A percentile compares a stretch with the other conserved stretches of the same genome.
phyloP scores from a whole-genome alignment of 164 flowering plant species.

The Cinnamomum micranthum region DNA sequence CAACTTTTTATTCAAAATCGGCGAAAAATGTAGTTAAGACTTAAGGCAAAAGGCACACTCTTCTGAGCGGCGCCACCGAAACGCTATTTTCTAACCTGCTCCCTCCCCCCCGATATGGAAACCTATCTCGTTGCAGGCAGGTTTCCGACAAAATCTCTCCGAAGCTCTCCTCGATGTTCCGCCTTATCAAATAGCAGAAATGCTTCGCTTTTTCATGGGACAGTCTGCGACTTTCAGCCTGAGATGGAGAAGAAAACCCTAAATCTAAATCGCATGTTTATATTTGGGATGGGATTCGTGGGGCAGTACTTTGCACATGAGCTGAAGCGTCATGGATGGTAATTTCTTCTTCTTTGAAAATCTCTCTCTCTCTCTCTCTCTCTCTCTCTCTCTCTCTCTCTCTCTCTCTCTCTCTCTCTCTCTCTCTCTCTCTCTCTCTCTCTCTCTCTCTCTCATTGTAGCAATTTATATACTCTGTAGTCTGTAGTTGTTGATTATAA shows the following conservation, averaged over 20 bases:
- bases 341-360: neutral
- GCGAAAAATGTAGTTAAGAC: too few species aligned
- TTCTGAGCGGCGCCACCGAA: neutral
- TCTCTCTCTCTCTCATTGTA: neutral
- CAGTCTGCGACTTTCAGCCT: too few species aligned
- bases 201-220: too few species aligned
- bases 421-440: neutral
- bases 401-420: neutral
- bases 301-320: conserved; percentile 52
- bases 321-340: conserved; percentile 57
- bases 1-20: too few species aligned
- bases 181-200: too few species aligned
- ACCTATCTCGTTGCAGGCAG: neutral
- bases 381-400: neutral
- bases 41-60: too few species aligned
- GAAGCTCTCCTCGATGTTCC: too few species aligned
- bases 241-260: conserved; percentile 6
- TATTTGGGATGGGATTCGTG: conserved; percentile 77
- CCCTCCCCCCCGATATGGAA: conserved; percentile 10
- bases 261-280: conserved; percentile 41
- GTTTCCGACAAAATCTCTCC: too few species aligned
- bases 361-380: neutral
- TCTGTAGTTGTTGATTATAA: neutral
- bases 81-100: neutral
- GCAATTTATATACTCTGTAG: neutral